phyloP scores from a whole-genome alignment of 1,139 yeast species.

The Saccharomycopsis phalli region DNA sequence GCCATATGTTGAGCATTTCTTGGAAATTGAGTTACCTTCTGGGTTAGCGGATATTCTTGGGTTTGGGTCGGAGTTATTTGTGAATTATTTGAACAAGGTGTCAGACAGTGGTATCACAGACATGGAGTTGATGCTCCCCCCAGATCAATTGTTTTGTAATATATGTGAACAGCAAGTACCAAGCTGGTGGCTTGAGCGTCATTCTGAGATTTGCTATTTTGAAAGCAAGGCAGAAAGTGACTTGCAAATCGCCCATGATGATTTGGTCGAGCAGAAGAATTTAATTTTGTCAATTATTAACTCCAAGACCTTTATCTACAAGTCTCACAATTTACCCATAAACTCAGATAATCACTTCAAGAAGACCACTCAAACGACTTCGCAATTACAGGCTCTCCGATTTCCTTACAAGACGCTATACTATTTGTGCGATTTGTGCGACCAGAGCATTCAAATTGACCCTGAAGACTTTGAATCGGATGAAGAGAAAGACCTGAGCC shows the following conservation, averaged over 20 bases:
- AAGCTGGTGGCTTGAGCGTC: constrained; percentile 94
- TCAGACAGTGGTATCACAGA: constrained; percentile 54
- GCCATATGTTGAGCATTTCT: constrained; percentile 56
- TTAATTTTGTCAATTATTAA: constrained; percentile 23
- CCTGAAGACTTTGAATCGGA: constrained; percentile 29
- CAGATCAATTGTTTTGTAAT: constrained; percentile 73
- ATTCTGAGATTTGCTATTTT: constrained; percentile 77
- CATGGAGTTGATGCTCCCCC: constrained; percentile 61
- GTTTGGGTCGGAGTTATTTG: constrained; percentile 81
- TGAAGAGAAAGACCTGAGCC: constrained; percentile 20
- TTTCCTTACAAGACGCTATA: constrained; percentile 67
- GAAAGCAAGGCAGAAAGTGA: constrained; percentile 81
- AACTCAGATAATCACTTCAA: constrained; percentile 21
- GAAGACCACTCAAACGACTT: constrained; percentile 24
- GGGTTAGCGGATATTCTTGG: constrained; percentile 67
- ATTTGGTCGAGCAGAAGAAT: constrained; percentile 63
- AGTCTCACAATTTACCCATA: constrained; percentile 48
- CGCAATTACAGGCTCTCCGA: constrained; percentile 28
- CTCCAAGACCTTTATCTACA: constrained; percentile 37
- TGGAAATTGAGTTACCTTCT: constrained; percentile 51
- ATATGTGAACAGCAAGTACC: constrained; percentile 91
- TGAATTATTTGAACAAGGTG: constrained; percentile 57
- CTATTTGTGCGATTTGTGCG: constrained; percentile 57
- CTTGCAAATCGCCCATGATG: constrained; percentile 72
- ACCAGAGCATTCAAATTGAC: constrained; percentile 66